phyloP scores from a whole-genome alignment of 2,329 filamentous ascomycete genomes.

The Phaeosphaeria sp. region DNA sequence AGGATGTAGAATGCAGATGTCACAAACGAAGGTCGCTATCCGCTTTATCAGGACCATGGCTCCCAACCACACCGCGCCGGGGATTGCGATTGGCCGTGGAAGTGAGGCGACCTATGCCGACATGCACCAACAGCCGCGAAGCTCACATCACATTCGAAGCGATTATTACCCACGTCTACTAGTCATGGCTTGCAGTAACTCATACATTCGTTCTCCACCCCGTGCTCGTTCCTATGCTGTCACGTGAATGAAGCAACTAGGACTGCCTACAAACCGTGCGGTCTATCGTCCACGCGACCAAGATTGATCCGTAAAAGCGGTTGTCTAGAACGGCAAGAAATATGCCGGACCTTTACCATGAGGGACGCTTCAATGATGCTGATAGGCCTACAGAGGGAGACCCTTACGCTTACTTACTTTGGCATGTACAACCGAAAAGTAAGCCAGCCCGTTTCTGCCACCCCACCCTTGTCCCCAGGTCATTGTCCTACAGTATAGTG shows the following conservation, averaged over 20 bases:
- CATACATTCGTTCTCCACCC: slow-evolving; percentile 12
- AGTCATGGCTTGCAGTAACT: slow-evolving; percentile 28
- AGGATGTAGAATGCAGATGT: slow-evolving; percentile 66
- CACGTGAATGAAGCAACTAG: slow-evolving; percentile 10
- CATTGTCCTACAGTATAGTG: slow-evolving; percentile 6
- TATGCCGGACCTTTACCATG: not conserved
- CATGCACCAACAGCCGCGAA: not conserved
- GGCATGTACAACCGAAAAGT: slow-evolving; percentile 40
- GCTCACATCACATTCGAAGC: slow-evolving; percentile 7
- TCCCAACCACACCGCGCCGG: not conserved
- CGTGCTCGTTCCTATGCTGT: slow-evolving; percentile 29
- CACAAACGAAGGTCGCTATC: not conserved
- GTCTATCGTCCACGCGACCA: not conserved
- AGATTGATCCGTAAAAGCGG: not conserved
- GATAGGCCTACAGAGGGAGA: slow-evolving; percentile 6
- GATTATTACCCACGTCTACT: slow-evolving; percentile 28
- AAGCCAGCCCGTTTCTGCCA: slow-evolving; percentile 26
- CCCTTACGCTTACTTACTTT: slow-evolving; percentile 14
- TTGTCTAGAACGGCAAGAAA: not conserved
- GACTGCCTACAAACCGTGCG: not conserved
- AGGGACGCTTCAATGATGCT: not conserved
- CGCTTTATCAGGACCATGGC: not conserved
- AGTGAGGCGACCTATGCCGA: slow-evolving; percentile 19
- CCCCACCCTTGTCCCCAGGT: slow-evolving; percentile 35
- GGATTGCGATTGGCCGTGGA: slow-evolving; percentile 3